Evolutionary conservation across 2,329 filamentous ascomycete genomes (phyloP), one percentile per base, ranked within the genome.

Genomic region (Alternaria dauci): DNA sequence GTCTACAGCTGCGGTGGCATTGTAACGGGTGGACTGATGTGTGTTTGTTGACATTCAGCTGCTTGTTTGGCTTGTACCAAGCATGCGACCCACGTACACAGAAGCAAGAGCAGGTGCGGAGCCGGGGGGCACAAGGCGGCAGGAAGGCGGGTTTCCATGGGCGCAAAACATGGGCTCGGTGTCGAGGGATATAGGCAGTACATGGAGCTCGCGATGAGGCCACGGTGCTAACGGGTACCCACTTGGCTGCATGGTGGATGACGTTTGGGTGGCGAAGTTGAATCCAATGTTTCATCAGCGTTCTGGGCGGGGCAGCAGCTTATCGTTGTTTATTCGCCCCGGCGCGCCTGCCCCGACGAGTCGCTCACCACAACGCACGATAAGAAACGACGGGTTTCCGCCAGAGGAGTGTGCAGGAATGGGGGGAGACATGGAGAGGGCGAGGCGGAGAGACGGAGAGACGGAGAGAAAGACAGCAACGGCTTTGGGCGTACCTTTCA

Each of bases 71-170:
- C 28, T 12, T 28, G 16, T 20, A 47, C 43, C 43, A 18, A 59
- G 59, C 55, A 57, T 46, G 58, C 18, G 48, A 38, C 61, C 59
- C 47, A 47, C 14, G 36, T 43, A n/a, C 39, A n/a, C 43, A 55
- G 59, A 57, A 53, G 62, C 59, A 60, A 55, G 53, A 52, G 63
- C 58, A 61, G 30, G 52, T 36, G 57, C 44, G 41, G 52, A 46
- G 57, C 42, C 34, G 56, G 50, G 12, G 41, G 41, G 30, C 52
- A 34, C 39, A 43, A 26, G 39, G 28, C 50, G 48, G 55, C 34
- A 28, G 50, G 25, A 43, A 41, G 34, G 47, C n/a, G 26, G 43
- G 41, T 14, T 26, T 20, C 16, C 32, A 41, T 30, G 41, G 41
- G 48, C 18, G 28, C 56, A 30, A 30, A 11, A 55, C 36, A 41